phyloP scores from a whole-genome alignment of 2,329 filamentous ascomycete species.

The Annulohypoxylon truncatum region DNA sequence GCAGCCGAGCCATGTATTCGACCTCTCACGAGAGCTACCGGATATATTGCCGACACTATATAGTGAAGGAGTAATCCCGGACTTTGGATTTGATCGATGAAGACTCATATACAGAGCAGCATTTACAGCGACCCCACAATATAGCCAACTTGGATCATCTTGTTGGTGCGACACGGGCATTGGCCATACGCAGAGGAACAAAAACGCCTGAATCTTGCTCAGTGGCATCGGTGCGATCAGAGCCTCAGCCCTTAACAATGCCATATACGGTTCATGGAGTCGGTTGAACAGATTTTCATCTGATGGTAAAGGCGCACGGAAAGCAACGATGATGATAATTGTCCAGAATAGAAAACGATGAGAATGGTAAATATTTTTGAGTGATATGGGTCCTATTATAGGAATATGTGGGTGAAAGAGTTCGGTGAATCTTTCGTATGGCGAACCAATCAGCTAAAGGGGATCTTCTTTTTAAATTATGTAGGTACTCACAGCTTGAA shows the following conservation, averaged over 20 bases:
- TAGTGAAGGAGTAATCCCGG: constrained; percentile 31
- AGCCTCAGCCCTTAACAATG: constrained; percentile 38
- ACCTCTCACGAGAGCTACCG: constrained; percentile 40
- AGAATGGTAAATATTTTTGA: constrained; percentile 42
- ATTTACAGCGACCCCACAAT: constrained; percentile 49
- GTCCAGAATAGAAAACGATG: constrained; percentile 50
- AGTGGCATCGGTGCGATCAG: constrained; percentile 46
- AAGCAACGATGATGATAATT: constrained; percentile 43
- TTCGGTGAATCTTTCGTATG: constrained; percentile 42
- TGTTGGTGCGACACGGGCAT: constrained; percentile 42
- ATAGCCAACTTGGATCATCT: constrained; percentile 49
- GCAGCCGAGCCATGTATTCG: constrained; percentile 49
- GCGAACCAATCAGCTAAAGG: constrained; percentile 10
- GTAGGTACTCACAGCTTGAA: constrained; percentile 44
- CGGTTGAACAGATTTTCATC: constrained; percentile 40
- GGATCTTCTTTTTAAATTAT: not conserved
- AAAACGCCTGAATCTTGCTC: constrained; percentile 47
- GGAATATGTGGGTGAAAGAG: constrained; percentile 46
- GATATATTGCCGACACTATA: constrained; percentile 34
- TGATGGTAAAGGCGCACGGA: constrained; percentile 32
- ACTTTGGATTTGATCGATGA: constrained; percentile 38
- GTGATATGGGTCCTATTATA: constrained; percentile 46
- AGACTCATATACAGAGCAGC: constrained; percentile 48
- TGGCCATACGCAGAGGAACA: constrained; percentile 48
- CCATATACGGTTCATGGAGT: constrained; percentile 43